Conservation (phyloP, 2,329 filamentous ascomycete species). For the Penicillium fuscoglaucum region DNA sequence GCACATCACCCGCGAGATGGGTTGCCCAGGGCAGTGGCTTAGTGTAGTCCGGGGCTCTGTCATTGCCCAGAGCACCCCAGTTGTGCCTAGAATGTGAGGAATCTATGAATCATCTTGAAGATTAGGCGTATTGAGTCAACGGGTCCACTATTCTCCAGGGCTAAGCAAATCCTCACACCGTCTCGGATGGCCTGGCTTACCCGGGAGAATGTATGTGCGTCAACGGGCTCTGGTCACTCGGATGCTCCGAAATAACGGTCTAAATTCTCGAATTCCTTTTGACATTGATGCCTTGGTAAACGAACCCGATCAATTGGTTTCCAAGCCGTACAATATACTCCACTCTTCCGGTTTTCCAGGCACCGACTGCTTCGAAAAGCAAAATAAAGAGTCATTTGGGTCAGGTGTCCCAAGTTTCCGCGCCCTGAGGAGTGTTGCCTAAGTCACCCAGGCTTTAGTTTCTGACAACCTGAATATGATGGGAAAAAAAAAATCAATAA, state of each 20-base stretch:
- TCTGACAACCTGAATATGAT: neutral
- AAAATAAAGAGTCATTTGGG: conserved; percentile 15
- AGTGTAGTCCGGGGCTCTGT: conserved; percentile 9
- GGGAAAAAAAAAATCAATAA: neutral
- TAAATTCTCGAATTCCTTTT: neutral
- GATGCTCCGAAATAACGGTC: conserved; percentile 21
- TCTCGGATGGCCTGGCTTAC: conserved; percentile 3
- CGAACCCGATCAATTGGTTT: conserved; percentile 11
- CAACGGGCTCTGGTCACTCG: conserved; percentile 3
- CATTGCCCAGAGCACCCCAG: conserved; percentile 10
- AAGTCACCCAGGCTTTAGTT: conserved; percentile 12
- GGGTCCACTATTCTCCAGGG: conserved; percentile 11
- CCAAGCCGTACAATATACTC: conserved; percentile 2
- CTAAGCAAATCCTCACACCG: conserved; percentile 19
- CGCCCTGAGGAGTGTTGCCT: conserved; percentile 18
- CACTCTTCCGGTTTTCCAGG: conserved; percentile 10
- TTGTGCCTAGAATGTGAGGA: conserved; percentile 11
- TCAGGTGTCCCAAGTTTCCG: conserved; percentile 10
- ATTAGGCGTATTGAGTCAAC: conserved; percentile 17
- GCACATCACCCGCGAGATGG: conserved; percentile 17
- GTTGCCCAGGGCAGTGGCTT: conserved; percentile 16
- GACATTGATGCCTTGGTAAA: conserved; percentile 11
- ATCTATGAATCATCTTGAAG: conserved; percentile 14
- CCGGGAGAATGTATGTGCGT: conserved; percentile 11
- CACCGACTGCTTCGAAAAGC: conserved; percentile 16